phyloP scores from a whole-genome alignment of 257 asterid species.

The Salvia rosmarinus region DNA sequence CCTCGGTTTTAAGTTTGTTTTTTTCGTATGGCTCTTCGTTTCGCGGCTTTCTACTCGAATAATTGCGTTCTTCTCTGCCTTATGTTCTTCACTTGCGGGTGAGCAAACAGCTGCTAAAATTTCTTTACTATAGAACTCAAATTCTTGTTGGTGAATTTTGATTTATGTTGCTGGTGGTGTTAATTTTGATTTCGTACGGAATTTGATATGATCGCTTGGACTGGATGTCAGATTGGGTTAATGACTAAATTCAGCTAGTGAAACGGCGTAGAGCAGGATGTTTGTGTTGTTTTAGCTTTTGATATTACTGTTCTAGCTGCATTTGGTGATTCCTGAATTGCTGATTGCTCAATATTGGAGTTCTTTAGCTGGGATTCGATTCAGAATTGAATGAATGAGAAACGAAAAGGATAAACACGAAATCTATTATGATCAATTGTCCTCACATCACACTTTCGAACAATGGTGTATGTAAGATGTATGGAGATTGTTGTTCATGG shows the following conservation, averaged over 20 bases:
- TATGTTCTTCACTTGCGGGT: conserved; percentile 44
- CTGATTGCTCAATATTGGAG: no score
- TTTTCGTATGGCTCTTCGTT: conserved; percentile 42
- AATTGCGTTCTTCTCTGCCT: conserved; percentile 42
- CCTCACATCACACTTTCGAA: background rate
- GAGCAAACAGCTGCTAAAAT: conserved; percentile 26
- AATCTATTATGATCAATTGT: background rate
- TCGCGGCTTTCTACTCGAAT: conserved; percentile 29
- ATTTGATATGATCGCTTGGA: conserved; percentile 23
- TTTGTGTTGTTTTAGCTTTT: background rate
- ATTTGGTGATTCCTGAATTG: background rate
- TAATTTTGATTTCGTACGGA: conserved; percentile 2
- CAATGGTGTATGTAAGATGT: background rate
- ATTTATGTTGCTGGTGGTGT: background rate
- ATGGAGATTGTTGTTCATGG: background rate
- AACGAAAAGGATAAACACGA: background rate
- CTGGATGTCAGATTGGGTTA: conserved; percentile 6
- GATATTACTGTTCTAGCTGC: background rate
- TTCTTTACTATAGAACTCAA: background rate
- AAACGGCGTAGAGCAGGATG: background rate
- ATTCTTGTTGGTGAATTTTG: background rate
- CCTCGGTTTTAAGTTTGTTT: conserved; percentile 36
- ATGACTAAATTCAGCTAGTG: background rate
- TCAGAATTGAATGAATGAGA: no score
- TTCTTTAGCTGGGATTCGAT: no score